Evolutionary conservation across 805 yeast species (phyloP), one percentile per base, ranked within the genome.

Genomic region (Candida hungchunana): DNA sequence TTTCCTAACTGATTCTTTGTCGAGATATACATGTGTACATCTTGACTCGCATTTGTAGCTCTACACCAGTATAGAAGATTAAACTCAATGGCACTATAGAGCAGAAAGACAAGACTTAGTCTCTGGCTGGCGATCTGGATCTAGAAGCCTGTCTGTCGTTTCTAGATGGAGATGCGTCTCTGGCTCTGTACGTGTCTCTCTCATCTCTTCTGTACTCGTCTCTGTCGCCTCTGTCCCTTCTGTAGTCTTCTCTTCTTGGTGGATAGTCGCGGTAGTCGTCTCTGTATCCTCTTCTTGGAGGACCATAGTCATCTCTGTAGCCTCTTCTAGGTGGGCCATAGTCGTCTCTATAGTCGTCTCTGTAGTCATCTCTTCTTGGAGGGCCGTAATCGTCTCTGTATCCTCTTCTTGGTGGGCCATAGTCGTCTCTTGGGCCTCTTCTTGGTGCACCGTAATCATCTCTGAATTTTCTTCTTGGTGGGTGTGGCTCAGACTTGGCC

Each of bases 401-500:
- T 14, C 44, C 47, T 25, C 53, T 32, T 39, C 50, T 26, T 33
- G 39, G 34, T 16, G 43, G 42, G 18, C 43, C 43, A 22, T 39
- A 37, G 31, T 40, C 43, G 17, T 42, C 46, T 32, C 40, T 37
- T 32, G 28, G 39, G 21, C 36, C 42, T 32, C 43, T 36, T 39
- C 39, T 35, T 24, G 38, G 40, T 14, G 33, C 34, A 18, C 37
- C 43, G 19, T 43, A 40, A 18, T 41, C 43, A 6, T 39, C 43
- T 36, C 48, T 40, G 31, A 40, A 37, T n/a, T 45, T 45, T 26
- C 52, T 34, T 41, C 51, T 29, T 37, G 40, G 37, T 10, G 65
- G 57, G 42, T 61, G 68, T 6, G 81, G 79, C 42, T 73, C 73
- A 12, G 76, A 71, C 48, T 70, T 68, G 7, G 82, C 82, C 58